Conservation (phyloP, 2,329 filamentous ascomycete genomes). For the Trichoderma simmonsii region DNA sequence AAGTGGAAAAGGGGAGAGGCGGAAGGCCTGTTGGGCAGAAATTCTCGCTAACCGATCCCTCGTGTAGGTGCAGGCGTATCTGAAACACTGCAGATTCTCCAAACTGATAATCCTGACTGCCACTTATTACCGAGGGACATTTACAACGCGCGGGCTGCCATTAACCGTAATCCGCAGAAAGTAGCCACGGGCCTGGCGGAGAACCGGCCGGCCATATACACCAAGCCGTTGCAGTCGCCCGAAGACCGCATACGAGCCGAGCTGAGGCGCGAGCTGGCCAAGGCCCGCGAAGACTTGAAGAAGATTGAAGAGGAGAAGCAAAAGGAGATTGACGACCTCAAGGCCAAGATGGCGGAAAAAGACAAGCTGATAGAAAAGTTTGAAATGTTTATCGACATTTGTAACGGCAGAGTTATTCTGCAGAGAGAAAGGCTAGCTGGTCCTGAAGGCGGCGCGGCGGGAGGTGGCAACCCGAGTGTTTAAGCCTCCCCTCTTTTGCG, state of each 20-base stretch:
- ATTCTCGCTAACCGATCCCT: constrained; percentile 32
- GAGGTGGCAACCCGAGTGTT: constrained; percentile 26
- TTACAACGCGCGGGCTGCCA: constrained; percentile 65
- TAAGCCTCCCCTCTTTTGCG: not conserved
- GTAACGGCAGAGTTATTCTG: constrained; percentile 63
- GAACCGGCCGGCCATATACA: constrained; percentile 62
- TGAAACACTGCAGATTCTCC: constrained; percentile 64
- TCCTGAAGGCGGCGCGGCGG: constrained; percentile 27
- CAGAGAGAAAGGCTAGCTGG: constrained; percentile 52
- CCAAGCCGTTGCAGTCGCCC: constrained; percentile 60
- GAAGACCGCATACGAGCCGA: constrained; percentile 64
- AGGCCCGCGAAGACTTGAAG: constrained; percentile 54
- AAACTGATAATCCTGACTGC: constrained; percentile 61
- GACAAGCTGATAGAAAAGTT: constrained; percentile 61
- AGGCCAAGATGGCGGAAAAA: constrained; percentile 60
- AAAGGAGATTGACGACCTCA: constrained; percentile 57
- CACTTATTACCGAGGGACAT: constrained; percentile 63
- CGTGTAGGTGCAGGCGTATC: constrained; percentile 58
- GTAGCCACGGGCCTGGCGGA: constrained; percentile 59
- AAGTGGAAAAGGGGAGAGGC: not conserved
- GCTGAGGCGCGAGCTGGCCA: constrained; percentile 57
- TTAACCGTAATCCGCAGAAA: constrained; percentile 63
- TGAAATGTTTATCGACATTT: constrained; percentile 69
- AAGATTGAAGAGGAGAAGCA: constrained; percentile 54
- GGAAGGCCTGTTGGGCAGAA: constrained; percentile 20